Evolutionary conservation across 805 yeast species (phyloP).

Genomic region (Metschnikowia bowlesiae): DNA sequence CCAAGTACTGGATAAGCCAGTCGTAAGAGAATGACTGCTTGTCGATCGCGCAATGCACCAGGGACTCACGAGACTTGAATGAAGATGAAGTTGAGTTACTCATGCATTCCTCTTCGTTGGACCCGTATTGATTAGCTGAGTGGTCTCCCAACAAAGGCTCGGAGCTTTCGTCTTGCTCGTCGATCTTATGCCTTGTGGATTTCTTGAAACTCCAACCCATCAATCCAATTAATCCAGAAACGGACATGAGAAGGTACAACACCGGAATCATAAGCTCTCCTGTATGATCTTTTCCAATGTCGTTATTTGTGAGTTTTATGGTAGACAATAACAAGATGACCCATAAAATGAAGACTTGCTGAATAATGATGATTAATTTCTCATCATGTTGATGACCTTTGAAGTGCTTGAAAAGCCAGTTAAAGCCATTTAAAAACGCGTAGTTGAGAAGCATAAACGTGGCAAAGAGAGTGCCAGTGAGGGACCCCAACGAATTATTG

Average conservation of each 20-base stretch:
- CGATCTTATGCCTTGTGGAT: constrained; percentile 3
- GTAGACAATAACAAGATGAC: constrained; percentile 40
- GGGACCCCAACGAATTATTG: constrained; percentile 39
- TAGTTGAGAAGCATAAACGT: constrained; percentile 53
- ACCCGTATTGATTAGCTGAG: constrained; percentile 12
- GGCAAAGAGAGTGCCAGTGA: constrained; percentile 38
- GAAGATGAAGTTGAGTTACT: constrained; percentile 23
- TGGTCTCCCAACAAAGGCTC: constrained; percentile 29
- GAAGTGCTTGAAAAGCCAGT: constrained; percentile 28
- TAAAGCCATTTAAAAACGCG: constrained; percentile 45
- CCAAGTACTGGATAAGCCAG: constrained; percentile 73
- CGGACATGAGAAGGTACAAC: constrained; percentile 43
- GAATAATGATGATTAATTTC: constrained; percentile 53
- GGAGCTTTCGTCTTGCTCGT: constrained; percentile 20
- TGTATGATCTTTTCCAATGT: constrained; percentile 40
- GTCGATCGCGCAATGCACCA: constrained; percentile 17
- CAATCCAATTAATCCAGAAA: constrained; percentile 50
- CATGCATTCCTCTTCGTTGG: constrained; percentile 12
- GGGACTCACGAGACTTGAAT: constrained; percentile 7
- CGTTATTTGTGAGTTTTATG: constrained; percentile 45
- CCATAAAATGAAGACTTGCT: constrained; percentile 59
- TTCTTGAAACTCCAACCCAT: constrained; percentile 39
- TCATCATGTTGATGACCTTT: constrained; percentile 41
- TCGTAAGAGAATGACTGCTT: constrained; percentile 58
- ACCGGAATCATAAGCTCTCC: constrained; percentile 51